Evolutionary conservation across 768 basidiomycete genomes (phyloP).

Genomic region (Wakefieldia striispora): DNA sequence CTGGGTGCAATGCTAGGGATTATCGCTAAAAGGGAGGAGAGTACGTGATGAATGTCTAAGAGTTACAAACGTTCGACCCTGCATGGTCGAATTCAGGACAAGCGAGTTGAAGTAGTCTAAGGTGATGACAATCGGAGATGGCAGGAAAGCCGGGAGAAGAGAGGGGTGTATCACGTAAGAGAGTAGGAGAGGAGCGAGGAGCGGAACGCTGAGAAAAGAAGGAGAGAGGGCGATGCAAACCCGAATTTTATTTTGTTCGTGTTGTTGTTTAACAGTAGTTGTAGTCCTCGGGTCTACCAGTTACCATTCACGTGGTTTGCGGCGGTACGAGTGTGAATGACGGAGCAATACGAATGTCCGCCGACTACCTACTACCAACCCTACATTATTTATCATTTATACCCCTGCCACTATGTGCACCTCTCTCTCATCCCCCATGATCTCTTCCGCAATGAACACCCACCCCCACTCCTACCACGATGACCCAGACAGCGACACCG

Average conservation of each 20-base stretch:
- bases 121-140: too few species aligned
- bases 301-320: slow-evolving; percentile 28
- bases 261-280: too few species aligned
- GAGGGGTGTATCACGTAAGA: slow-evolving; percentile 22
- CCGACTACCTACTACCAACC: slow-evolving; percentile 23
- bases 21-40: too few species aligned
- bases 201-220: slow-evolving; percentile 3
- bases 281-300: slow-evolving; percentile 24
- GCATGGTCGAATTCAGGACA: too few species aligned
- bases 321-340: slow-evolving; percentile 20
- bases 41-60: too few species aligned
- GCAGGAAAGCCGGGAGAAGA: too few species aligned
- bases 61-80: too few species aligned
- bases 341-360: slow-evolving; percentile 35
- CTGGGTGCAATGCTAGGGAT: too few species aligned
- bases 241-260: not conserved
- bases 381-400: slow-evolving; percentile 23
- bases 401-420: slow-evolving; percentile 6
- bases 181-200: not conserved
- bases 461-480: slow-evolving; percentile 25
- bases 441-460: slow-evolving; percentile 14
- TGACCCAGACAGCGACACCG: slow-evolving; percentile 46
- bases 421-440: slow-evolving; percentile 3
- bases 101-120: too few species aligned
- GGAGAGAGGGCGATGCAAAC: too few species aligned